Base-by-base conservation (phyloP, 2,329 filamentous ascomycete genomes). In the Chaetomiaceae sp. region DNA sequence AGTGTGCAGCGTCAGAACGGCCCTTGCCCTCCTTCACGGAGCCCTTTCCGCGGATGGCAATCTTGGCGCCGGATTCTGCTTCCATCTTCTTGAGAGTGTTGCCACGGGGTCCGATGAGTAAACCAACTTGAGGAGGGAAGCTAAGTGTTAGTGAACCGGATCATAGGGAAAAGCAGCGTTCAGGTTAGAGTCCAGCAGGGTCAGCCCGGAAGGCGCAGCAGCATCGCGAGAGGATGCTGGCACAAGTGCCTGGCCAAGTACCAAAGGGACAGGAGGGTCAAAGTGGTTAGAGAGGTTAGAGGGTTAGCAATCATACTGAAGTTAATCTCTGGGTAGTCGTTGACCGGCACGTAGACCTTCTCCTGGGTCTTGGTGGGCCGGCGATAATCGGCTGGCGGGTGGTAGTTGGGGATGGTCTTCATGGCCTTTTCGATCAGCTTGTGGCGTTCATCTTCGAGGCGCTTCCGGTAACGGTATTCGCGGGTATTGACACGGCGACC, bases 271-370 rank as follows among this genome's bases (percentile, higher is more conserved):
- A 59, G 61, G 57, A 57, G 62, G 32, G 32, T 46, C 34, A 29
- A 64, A 59, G 72, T 73, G 70, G 73, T 86, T 84, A 86, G 82
- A 79, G 77, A 69, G 75, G 82, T 86, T 84, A 83, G 82, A 89
- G 88, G 89, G 88, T 95, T 95, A 95, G 90, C 84, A 90, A 93
- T 91, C 91, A 91, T 96, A 98, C 93, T 98, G 88, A 98, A 98
- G 85, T 98, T 98, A 84, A 98, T 97, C 72, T 98, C 93, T 78
- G 93, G 93, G 70, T 98, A 98, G 72, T 98, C 93, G 81, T 98
- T 98, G 75, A 98, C 93, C 68, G 93, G 93, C 69, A 98, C 93
- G 69, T 98, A 98, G 86, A 98, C 94, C 79, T 98, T 98, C 79
- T 98, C 93, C 73, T 98, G 93, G 66, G 93, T 98, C 86, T 98